Evolutionary conservation across 2,329 filamentous ascomycete species (phyloP), one percentile per base, ranked within the genome.

Genomic region (Purpureocillium takamizusanense): DNA sequence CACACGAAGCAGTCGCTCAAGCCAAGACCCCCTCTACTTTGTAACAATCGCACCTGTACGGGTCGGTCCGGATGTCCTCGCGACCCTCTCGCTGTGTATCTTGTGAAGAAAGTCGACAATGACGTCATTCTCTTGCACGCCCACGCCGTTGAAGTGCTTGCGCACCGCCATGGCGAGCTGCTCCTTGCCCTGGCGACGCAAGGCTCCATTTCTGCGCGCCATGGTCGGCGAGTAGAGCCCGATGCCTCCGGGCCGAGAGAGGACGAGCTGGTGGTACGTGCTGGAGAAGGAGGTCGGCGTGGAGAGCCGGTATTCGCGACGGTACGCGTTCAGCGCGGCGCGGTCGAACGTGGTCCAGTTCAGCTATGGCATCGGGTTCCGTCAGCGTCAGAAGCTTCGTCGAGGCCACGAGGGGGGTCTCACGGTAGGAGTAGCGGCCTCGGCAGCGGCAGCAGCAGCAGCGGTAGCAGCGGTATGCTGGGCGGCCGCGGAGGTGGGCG

Each of bases 61-160:
- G 40, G 52, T 54, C n/a, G 52, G 40, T 13, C 38, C 46, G 32
- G 54, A 45, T 7, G 50, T 42, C 34, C 50, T 55, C 5, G 51
- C 41, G 15, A 42, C 40, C 39, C 53, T 55, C 15, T 62, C 55
- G 43, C 56, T 57, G 17, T 58, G 57, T 23, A 85, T 72, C 54
- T 79, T 83, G 67, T 86, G 85, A 44, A 88, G 68, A 55, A 87
- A 78, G 46, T 85, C 83, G 40, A 89, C 83, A 41, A 92, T 83
- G 47, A 88, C 81, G 51, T 92, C 86, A 54, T 81, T 87, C 65
- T 94, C 86, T 46, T 80, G 81, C 31, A 90, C 76, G 13, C 82
- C 83, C 47, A 85, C 70, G 27, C 77, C 78, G 55, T 92, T 92
- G 65, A 92, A 92, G 61, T 92, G 84, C 57, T 87, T 89, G 46